Base-by-base conservation (phyloP, 495 filamentous ascomycete genomes). In the Cercophora sp. region DNA sequence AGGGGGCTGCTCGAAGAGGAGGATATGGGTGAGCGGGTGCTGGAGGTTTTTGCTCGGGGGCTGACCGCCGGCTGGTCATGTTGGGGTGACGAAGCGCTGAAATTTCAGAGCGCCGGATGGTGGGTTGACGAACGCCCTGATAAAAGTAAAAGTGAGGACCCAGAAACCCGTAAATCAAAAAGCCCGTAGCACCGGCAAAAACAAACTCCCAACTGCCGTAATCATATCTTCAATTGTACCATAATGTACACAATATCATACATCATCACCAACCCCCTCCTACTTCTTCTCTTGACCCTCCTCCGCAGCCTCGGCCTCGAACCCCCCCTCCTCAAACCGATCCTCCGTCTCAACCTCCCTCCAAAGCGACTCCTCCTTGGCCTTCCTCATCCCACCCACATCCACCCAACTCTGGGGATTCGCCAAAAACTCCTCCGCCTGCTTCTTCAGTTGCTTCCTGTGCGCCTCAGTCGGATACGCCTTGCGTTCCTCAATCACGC, bases 11-110 rank as follows among this genome's bases (percentile, higher is more conserved):
- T 83, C 47, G 68, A 75, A 22, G 54, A 64, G 25, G 48, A 76
- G 24, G 36, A 49, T 13, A 56, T 73, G 4, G 89, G 91, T 59
- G 59, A 70, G 23, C n/a, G n/a, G n/a, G 89, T 79, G 3, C 62
- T 96, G 23, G 93, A 98, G 70, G 79, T 97, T 2, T 98, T 96
- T 74, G 90, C 91, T 3, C 71, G 93, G 34, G 83, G 91, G 56
- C 70, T 96, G 34, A 94, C 91, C 0, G 80, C 85, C 32, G 90
- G 87, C 2, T 97, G 93, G 92, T 88, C 84, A 80, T 80, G 80
- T 24, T 95, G 87, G 85, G 92, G 93, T 5, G 80, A 96, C 65
- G 88, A 98, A 64, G 88, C 80, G 1, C 66, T 96, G 19, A 84
- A 84, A 51, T 96, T 91, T 60, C n/a, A n/a, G n/a, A n/a, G n/a